These are phyloP conservation scores for Trametes cingulata DNA, from an alignment of 768 basidiomycete species.

Conservation along the genomic window DNA sequence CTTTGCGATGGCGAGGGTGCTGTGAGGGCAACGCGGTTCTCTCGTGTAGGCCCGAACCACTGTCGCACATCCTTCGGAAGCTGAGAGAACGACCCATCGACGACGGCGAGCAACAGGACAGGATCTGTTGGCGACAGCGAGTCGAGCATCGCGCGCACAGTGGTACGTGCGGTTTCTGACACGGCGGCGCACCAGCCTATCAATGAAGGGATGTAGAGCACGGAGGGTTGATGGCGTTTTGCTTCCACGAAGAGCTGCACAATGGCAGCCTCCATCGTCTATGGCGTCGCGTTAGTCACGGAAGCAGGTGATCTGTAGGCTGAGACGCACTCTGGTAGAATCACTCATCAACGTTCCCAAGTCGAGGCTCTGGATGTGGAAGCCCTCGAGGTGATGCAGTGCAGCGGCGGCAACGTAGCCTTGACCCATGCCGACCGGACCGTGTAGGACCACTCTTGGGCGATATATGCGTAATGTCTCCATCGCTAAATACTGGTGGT, in stretches of 20 bases:
- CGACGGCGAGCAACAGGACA: constrained; percentile 86
- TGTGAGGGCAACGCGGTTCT: constrained; percentile 69
- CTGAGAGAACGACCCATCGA: constrained; percentile 70
- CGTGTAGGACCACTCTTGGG: constrained; percentile 83
- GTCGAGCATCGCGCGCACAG: constrained; percentile 89
- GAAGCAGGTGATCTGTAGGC: neutral
- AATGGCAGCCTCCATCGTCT: constrained; percentile 91
- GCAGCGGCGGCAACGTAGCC: constrained; percentile 86
- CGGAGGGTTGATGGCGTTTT: constrained; percentile 93
- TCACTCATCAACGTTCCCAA: constrained; percentile 87
- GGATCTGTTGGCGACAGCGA: constrained; percentile 90
- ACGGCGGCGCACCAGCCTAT: constrained; percentile 83
- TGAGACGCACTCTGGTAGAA: constrained; percentile 72
- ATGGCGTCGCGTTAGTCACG: neutral
- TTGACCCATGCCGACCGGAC: constrained; percentile 86
- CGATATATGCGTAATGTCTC: constrained; percentile 89
- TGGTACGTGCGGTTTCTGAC: constrained; percentile 79
- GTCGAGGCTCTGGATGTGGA: constrained; percentile 92
- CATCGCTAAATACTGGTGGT: constrained; percentile 66
- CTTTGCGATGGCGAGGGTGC: constrained; percentile 59
- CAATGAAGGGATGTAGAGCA: constrained; percentile 92
- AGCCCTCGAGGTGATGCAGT: constrained; percentile 93
- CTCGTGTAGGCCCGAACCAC: constrained; percentile 85
- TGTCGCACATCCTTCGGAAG: constrained; percentile 80
- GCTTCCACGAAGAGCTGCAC: constrained; percentile 97